phyloP scores from a whole-genome alignment of 202 grass and related monocot species.

The Brachypodium distachyon region DNA sequence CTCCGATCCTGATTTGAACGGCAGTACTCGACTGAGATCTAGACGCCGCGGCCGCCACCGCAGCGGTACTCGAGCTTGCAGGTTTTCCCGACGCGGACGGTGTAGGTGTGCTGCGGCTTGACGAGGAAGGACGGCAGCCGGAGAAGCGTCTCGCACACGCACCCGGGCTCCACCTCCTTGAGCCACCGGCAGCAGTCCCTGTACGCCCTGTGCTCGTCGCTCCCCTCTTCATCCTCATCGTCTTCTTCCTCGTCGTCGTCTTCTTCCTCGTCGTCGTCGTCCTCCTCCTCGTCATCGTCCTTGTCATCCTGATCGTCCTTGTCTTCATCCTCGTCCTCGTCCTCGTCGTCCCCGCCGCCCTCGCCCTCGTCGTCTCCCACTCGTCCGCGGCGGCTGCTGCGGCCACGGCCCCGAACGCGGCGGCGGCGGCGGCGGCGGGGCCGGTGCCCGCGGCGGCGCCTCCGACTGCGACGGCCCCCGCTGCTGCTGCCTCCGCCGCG shows the following conservation, averaged over 20 bases:
- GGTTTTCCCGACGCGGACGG: conserved; percentile 28
- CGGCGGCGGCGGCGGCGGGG: not conserved
- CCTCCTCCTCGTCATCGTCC: not conserved
- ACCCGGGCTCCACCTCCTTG: conserved; percentile 61
- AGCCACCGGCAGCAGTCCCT: conserved; percentile 81
- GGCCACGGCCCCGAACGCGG: not conserved
- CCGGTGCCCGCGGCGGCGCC: too few species aligned
- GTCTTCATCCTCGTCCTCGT: not conserved
- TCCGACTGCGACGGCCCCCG: too few species aligned
- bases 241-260: not conserved
- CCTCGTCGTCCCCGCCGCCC: not conserved
- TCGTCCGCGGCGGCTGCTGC: not conserved
- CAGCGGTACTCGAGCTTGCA: conserved; percentile 62
- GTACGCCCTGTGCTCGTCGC: conserved; percentile 37
- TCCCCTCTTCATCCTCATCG: not conserved
- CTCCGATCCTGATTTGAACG: too few species aligned
- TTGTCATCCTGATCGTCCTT: not conserved
- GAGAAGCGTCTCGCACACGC: conserved; percentile 63
- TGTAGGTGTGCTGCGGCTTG: conserved; percentile 77
- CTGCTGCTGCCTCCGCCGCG: too few species aligned
- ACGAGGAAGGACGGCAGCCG: conserved; percentile 60
- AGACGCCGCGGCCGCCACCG: conserved; percentile 32
- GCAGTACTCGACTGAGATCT: too few species aligned
- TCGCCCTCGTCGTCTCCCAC: conserved; percentile 1
- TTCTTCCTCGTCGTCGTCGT: not conserved